Base-by-base conservation (phyloP, 2,329 filamentous ascomycete genomes). In the Sodiomyces alkalinus region DNA sequence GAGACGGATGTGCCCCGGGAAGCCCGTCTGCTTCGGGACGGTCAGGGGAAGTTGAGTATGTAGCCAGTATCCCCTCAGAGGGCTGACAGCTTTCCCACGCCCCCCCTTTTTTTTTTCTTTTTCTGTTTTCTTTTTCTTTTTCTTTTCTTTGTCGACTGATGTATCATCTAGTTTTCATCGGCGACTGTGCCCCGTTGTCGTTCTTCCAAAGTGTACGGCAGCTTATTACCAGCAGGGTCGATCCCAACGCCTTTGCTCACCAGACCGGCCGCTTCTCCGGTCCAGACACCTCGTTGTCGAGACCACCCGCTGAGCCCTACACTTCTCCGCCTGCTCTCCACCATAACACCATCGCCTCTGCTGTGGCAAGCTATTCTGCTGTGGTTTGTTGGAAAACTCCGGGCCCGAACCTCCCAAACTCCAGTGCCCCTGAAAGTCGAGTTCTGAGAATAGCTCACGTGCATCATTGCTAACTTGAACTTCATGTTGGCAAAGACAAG, bases 151-250 rank as follows among this genome's bases (percentile, higher is more conserved):
- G 6, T n/a, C n/a, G 15, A n/a, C 27, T 31, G 23, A 27, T 15
- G 2, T 10, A 7, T 12, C 17, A 17, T 14, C 11, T 17, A 37
- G 36, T 65, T 17, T 69, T 69, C 40, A 62, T 68, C 15, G 64
- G 64, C 5, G 64, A 69, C 40, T 68, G 64, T 36, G 64, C 64
- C 4, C 64, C 64, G 1, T 45, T 69, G 13, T 68, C 64, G 0
- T 62, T 69, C 34, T 68, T 68, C 37, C 63, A 68, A 36, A 66
- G 62, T 0, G 58, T 68, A 6, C 52, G 64, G 2, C 57, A 64
- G 37, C 53, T 69, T 12, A 62, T 68, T 14, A 64, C 57, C 0
- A 55, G 51, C 0, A 48, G 55, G 5, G 55, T 68, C 19, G 62
- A 63, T 12, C 50, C 55, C 9, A 50, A 59, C 26, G 63, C 62